These are phyloP conservation scores for Lepiota subincarnata DNA, from an alignment of 768 basidiomycete species.

Conservation along the genomic window DNA sequence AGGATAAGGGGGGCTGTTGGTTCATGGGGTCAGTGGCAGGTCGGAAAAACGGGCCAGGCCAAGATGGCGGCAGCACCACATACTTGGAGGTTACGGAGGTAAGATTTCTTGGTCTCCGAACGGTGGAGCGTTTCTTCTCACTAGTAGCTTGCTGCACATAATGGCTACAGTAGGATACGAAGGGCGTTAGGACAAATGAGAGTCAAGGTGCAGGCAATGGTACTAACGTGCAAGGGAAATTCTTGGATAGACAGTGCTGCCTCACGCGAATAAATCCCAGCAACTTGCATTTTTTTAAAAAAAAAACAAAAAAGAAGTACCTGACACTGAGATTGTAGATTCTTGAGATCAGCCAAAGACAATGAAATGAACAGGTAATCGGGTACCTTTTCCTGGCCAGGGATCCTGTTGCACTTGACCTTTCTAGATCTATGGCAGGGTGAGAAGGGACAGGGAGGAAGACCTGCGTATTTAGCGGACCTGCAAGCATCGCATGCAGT, in stretches of 20 bases:
- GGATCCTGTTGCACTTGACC: constrained; percentile 83
- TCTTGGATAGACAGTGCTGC: constrained; percentile 83
- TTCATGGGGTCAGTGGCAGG: constrained; percentile 17
- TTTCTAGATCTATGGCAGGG: constrained; percentile 61
- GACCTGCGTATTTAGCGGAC: constrained; percentile 29
- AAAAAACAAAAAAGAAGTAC: constrained; percentile 38
- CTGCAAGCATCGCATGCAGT: constrained; percentile 93
- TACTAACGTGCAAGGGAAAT: constrained; percentile 86
- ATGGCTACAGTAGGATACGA: constrained; percentile 42
- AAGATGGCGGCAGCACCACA: constrained; percentile 20
- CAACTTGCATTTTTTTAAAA: constrained; percentile 7
- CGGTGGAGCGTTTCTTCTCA: constrained; percentile 70
- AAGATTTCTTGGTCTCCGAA: constrained; percentile 64
- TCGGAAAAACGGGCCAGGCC: constrained; percentile 11
- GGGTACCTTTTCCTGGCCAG: constrained; percentile 75
- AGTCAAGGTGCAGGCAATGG: constrained; percentile 11
- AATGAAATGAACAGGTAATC: constrained; percentile 15
- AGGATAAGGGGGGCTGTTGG: constrained; percentile 30
- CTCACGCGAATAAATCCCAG: constrained; percentile 10
- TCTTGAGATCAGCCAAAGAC: constrained; percentile 10
- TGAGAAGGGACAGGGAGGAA: constrained; percentile 12
- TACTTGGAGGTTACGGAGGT: constrained; percentile 47
- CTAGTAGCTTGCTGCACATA: constrained; percentile 80
- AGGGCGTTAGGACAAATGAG: not conserved
- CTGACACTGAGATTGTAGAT: constrained; percentile 49